Evolutionary conservation across 2,329 filamentous ascomycete species (phyloP).

Genomic region (Microdochium bolleyi): DNA sequence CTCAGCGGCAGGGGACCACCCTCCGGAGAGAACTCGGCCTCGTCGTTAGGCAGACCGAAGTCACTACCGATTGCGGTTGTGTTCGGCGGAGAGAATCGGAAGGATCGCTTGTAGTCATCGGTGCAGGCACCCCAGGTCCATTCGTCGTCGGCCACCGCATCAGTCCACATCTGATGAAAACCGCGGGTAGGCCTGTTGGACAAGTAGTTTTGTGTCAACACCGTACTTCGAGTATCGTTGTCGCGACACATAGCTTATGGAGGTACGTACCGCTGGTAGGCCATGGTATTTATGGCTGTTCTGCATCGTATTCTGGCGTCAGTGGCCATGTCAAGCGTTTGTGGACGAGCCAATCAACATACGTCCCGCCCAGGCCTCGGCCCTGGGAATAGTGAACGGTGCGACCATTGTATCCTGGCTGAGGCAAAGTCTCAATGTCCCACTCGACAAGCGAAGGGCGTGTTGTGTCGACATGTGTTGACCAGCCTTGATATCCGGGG

Average conservation of each 20-base stretch:
- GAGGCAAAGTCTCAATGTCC: conserved; percentile 16
- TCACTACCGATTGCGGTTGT: conserved; percentile 12
- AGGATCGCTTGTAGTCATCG: conserved; percentile 21
- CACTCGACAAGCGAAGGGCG: conserved; percentile 18
- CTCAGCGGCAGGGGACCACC: conserved; percentile 17
- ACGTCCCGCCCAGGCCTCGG: conserved; percentile 22
- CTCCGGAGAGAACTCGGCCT: conserved; percentile 12
- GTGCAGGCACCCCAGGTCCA: conserved; percentile 19
- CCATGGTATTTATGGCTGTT: conserved; percentile 17
- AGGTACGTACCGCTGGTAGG: conserved; percentile 12
- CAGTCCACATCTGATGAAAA: conserved; percentile 20
- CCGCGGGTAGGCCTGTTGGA: conserved; percentile 6
- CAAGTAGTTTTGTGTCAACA: no score
- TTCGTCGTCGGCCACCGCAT: conserved; percentile 18
- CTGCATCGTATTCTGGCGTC: no score
- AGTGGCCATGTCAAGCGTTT: neutral
- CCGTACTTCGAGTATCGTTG: no score
- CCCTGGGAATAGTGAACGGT: conserved; percentile 27
- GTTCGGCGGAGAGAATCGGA: conserved; percentile 20
- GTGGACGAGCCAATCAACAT: conserved; percentile 1
- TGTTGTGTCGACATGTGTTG: conserved; percentile 8
- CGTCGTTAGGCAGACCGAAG: conserved; percentile 14
- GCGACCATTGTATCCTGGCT: conserved; percentile 13
- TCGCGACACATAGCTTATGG: no score
- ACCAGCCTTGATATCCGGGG: conserved; percentile 1